Percentiles rank a stretch among this genome's conserved stretches.
phyloP scores from a whole-genome alignment of 1,139 yeast species.

The Suhomyces chickasaworum region DNA sequence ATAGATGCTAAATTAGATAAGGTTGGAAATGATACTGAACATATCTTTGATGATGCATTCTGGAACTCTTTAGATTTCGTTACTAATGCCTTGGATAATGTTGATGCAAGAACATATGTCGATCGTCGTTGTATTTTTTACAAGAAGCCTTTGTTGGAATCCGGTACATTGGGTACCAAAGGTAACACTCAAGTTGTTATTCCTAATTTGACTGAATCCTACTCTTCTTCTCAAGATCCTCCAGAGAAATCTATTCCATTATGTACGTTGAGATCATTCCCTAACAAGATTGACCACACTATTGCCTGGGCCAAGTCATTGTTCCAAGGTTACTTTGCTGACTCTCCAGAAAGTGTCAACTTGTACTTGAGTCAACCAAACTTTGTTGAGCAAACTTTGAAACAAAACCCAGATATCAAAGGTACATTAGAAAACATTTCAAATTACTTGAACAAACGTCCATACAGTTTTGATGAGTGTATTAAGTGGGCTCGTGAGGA shows the following conservation, averaged over 20 bases:
- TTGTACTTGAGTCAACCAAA: slow-evolving; percentile 88
- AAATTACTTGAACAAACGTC: slow-evolving; percentile 73
- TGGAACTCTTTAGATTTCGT: slow-evolving; percentile 86
- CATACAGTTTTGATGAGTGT: slow-evolving; percentile 90
- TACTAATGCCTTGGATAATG: slow-evolving; percentile 94
- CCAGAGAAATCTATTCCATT: slow-evolving; percentile 97
- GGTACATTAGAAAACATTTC: slow-evolving; percentile 80
- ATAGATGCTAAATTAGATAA: slow-evolving; percentile 79
- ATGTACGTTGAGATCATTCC: slow-evolving; percentile 96
- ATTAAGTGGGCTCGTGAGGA: slow-evolving; percentile 91
- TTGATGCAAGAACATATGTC: slow-evolving; percentile 96
- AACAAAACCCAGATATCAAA: slow-evolving; percentile 90
- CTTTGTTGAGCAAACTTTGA: slow-evolving; percentile 86
- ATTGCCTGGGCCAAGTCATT: slow-evolving; percentile 98
- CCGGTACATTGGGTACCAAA: slow-evolving; percentile 97
- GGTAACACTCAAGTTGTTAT: slow-evolving; percentile 97
- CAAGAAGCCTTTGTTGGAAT: slow-evolving; percentile 88
- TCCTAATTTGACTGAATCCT: slow-evolving; percentile 91
- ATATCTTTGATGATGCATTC: slow-evolving; percentile 81
- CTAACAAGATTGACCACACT: slow-evolving; percentile 96
- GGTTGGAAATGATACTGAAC: slow-evolving; percentile 91
- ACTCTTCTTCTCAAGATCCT: slow-evolving; percentile 96
- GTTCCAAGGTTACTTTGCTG: slow-evolving; percentile 91
- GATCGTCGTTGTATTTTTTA: slow-evolving; percentile 95
- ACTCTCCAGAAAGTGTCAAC: slow-evolving; percentile 90